Evolutionary conservation across 2,329 filamentous ascomycete genomes (phyloP).

Genomic region (Aspergillus melleus): DNA sequence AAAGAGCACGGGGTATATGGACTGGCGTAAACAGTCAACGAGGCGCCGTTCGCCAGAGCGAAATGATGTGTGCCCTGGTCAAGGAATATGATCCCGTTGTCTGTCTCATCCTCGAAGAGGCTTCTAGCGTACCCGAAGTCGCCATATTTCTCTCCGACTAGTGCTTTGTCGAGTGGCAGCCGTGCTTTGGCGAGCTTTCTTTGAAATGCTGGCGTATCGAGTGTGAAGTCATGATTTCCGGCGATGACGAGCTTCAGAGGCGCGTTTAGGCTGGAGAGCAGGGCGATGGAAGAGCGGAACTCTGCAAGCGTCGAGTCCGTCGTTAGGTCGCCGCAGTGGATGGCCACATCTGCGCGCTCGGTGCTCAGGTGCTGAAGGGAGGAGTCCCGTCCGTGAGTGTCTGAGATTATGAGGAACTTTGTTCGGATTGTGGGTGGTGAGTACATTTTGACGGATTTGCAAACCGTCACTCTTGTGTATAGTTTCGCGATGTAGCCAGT

Average conservation of each 20-base stretch:
- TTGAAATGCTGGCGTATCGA: slow-evolving; percentile 41
- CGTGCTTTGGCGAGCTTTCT: slow-evolving; percentile 31
- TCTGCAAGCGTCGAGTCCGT: slow-evolving; percentile 44
- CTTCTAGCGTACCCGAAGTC: slow-evolving; percentile 34
- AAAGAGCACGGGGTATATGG: slow-evolving; percentile 51
- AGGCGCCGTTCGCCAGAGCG: slow-evolving; percentile 51
- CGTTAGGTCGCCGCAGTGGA: slow-evolving; percentile 58
- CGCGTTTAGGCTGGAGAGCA: slow-evolving; percentile 46
- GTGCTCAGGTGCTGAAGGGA: slow-evolving; percentile 27
- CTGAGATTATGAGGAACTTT: slow-evolving; percentile 47
- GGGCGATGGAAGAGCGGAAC: slow-evolving; percentile 42
- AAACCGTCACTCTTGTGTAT: background rate
- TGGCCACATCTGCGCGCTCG: slow-evolving; percentile 46
- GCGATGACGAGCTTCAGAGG: slow-evolving; percentile 57
- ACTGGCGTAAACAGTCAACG: slow-evolving; percentile 54
- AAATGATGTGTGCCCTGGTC: slow-evolving; percentile 54
- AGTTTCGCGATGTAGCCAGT: background rate
- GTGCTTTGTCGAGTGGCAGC: slow-evolving; percentile 22
- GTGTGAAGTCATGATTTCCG: slow-evolving; percentile 56
- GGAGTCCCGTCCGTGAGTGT: slow-evolving; percentile 42
- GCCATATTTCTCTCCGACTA: slow-evolving; percentile 42
- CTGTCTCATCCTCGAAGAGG: slow-evolving; percentile 39
- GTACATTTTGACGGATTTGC: background rate
- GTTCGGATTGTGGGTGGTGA: slow-evolving; percentile 22
- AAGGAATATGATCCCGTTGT: slow-evolving; percentile 49